Evolutionary conservation across 768 basidiomycete genomes (phyloP).

Genomic region (Calocera cornea): DNA sequence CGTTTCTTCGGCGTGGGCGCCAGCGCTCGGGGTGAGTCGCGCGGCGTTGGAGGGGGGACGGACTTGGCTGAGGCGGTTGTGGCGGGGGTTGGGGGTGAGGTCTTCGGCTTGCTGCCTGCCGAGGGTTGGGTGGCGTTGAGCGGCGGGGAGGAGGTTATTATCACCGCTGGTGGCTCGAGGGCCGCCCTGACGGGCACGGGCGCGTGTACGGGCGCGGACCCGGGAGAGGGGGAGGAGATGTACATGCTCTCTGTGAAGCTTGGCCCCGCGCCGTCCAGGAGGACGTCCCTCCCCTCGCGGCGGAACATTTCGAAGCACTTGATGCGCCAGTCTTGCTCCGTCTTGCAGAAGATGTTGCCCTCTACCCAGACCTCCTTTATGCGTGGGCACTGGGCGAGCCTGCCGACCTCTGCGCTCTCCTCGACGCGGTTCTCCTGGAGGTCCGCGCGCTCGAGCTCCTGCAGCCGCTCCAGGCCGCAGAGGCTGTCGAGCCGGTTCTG

Average conservation of each 20-base stretch:
- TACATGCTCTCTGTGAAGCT: slow-evolving; percentile 57
- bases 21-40: background rate
- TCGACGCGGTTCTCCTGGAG: slow-evolving; percentile 64
- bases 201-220: background rate
- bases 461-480: slow-evolving; percentile 83
- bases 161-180: background rate
- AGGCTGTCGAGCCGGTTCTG: slow-evolving; percentile 87
- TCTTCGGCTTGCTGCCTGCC: slow-evolving; percentile 20
- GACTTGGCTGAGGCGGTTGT: background rate
- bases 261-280: slow-evolving; percentile 60
- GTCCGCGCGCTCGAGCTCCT: slow-evolving; percentile 73
- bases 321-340: slow-evolving; percentile 56
- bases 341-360: slow-evolving; percentile 67
- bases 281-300: slow-evolving; percentile 65
- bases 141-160: slow-evolving; percentile 34
- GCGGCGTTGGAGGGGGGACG: background rate
- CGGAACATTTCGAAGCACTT: slow-evolving; percentile 73
- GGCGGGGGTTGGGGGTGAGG: slow-evolving; percentile 1
- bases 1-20: slow-evolving; percentile 27
- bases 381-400: slow-evolving; percentile 66
- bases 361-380: slow-evolving; percentile 70
- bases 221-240: slow-evolving; percentile 25
- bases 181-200: background rate
- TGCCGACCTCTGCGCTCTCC: slow-evolving; percentile 72
- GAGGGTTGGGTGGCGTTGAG: slow-evolving; percentile 28